Evolutionary conservation across 2,329 filamentous ascomycete genomes (phyloP).

Genomic region (Ophiosphaerella narmari): DNA sequence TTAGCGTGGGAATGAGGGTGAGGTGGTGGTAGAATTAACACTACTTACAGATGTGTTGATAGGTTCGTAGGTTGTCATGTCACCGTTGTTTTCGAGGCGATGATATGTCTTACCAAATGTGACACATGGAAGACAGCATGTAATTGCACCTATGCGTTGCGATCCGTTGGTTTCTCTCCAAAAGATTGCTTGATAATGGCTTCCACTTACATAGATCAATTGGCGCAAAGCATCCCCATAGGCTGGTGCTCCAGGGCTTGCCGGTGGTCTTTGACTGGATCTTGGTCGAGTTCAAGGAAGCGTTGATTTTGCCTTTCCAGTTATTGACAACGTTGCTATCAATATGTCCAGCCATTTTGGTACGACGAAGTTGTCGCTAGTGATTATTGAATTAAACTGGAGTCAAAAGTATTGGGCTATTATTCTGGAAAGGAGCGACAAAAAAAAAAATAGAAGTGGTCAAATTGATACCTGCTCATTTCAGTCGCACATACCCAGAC

Average conservation of each 20-base stretch:
- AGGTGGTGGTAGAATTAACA: not conserved
- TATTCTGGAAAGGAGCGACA: too few relatives aligned
- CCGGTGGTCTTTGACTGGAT: not conserved
- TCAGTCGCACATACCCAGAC: too few relatives aligned
- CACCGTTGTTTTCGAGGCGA: slow-evolving; percentile 36
- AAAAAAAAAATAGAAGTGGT: too few relatives aligned
- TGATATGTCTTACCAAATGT: slow-evolving; percentile 46
- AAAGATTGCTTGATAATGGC: not conserved
- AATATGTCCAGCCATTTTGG: too few relatives aligned
- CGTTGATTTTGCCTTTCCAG: not conserved
- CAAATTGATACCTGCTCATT: too few relatives aligned
- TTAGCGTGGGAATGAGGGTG: not conserved
- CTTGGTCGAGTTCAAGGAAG: not conserved
- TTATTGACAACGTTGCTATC: not conserved
- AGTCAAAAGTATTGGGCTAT: too few relatives aligned
- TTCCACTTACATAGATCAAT: slow-evolving; percentile 20
- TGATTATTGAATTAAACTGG: not conserved
- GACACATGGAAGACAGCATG: slow-evolving; percentile 37
- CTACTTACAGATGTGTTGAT: slow-evolving; percentile 37
- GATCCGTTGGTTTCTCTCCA: not conserved
- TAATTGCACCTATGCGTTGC: not conserved
- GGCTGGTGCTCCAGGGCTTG: slow-evolving; percentile 7
- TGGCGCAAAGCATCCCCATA: slow-evolving; percentile 31
- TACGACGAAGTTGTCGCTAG: not conserved
- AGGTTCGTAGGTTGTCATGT: slow-evolving; percentile 37